Evolutionary conservation across 2,329 filamentous ascomycete species (phyloP), one percentile per base, ranked within the genome.

Genomic region (Teratosphaeria gauchensis): DNA sequence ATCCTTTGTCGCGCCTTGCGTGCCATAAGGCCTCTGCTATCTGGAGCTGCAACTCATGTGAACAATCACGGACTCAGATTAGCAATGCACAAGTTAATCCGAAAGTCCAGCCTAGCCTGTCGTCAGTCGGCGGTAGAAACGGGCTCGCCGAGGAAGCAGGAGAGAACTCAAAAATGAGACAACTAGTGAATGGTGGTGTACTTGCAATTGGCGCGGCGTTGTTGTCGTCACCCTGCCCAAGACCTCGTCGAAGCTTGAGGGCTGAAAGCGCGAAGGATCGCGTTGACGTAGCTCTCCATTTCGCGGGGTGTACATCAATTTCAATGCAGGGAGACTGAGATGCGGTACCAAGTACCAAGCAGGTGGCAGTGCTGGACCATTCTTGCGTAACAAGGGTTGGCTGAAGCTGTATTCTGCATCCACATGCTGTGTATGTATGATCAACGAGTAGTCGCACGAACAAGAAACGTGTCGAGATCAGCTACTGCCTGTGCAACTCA

Each of bases 1-100:
- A 80, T 80, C 65, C 77, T 76, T 74, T 80, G 78, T 64, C 77
- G 74, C 69, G 77, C 77, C 71, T 78, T 79, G 68, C 77, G 74
- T 69, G 76, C 77, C 78, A 80, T 80, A 48, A 56, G 54, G 46
- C 53, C 8, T 14, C 38, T 32, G 19, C 42, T 48, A 48, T 48
- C 42, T 48, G 42, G 19, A n/a, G 42, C 5, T 48, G 42, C 42
- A 8, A n/a, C 4, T 48, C 42, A 48, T 48, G 42, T 48, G 42
- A 48, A 48, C 4, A 11, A 42, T 16, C 14, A 16, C 35, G 14
- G 19, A 24, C n/a, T 21, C n/a, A 48, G 16, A 16, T 21, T 6
- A 48, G 19, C 16, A 21, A 42, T 16, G 35, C 35, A 16, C 24
- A 28, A 28, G 24, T 28, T 28, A 28, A 2, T 28, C 24, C 24